These are phyloP conservation scores for Solanum piurae DNA, from an alignment of 257 asterid genomes.

Conservation along the genomic window DNA sequence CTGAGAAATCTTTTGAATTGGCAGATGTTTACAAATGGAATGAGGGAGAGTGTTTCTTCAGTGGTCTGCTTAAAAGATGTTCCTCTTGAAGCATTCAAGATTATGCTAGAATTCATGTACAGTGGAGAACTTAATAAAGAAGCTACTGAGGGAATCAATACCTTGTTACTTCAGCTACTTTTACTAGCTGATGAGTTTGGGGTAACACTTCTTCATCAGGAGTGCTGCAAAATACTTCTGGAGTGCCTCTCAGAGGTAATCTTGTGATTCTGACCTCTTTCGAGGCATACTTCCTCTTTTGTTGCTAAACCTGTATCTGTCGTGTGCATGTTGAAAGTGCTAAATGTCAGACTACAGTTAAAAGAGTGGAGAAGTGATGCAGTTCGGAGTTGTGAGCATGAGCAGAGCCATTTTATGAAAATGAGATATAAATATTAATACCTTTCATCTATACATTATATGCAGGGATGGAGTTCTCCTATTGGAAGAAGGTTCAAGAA, in stretches of 20 bases:
- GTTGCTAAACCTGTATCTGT: background rate
- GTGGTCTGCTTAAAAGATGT: constrained; percentile 65
- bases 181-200: constrained; percentile 86
- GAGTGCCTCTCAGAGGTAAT: constrained; percentile 90
- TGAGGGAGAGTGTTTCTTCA: constrained; percentile 75
- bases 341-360: constrained; percentile 22
- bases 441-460: constrained; percentile 59
- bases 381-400: constrained; percentile 37
- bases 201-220: constrained; percentile 88
- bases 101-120: constrained; percentile 86
- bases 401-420: constrained; percentile 27
- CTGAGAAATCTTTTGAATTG: background rate
- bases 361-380: constrained; percentile 52
- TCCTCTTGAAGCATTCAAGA: constrained; percentile 55
- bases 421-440: constrained; percentile 44
- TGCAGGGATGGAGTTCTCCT: constrained; percentile 95
- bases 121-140: constrained; percentile 48
- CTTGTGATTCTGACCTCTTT: background rate
- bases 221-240: constrained; percentile 80
- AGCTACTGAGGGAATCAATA: constrained; percentile 30
- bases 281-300: background rate
- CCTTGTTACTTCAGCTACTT: constrained; percentile 76
- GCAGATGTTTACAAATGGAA: constrained; percentile 99
- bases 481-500: constrained; percentile 72
- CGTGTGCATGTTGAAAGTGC: constrained; percentile 12